Evolutionary conservation across 768 basidiomycete species (phyloP), one percentile per base, ranked within the genome.

Genomic region (Boletus reticuloceps): DNA sequence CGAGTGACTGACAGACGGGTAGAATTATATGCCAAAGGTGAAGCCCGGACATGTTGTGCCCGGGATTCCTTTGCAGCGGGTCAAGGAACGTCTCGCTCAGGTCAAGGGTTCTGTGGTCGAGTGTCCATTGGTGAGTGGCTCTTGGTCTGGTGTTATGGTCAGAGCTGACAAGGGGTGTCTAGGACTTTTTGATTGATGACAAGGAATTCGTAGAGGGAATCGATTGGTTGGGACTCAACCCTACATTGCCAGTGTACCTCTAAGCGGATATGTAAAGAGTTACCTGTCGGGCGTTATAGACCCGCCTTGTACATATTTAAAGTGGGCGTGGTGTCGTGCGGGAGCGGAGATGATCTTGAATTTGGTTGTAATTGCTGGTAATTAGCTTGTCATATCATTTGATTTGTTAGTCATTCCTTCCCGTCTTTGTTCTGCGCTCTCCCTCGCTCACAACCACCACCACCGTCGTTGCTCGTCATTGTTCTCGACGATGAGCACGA

Each of bases 181-280:
- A 91, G 89, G 87, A 93, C 69, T 94, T 94, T 79, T 75, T 94
- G 47, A 89, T 90, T 47, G 90, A 91, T 55, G 82, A 92, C 58
- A 84, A 82, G 61, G 83, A 82, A 2, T 83, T 93, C 46, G 82
- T 84, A 12, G 79, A 79, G 56, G 87, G 86, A 0, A 75, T 83
- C 1, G 86, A 89, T 51, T 93, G 91, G 91, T 74, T 67, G 17
- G 85, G 81, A 6, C 72, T 91, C 37, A 86, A 91, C 70, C 90
- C 90, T 5, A 85, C 87, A 3, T 72, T 93, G 51, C 89, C 89
- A 0, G 85, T 92, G 57, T 93, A 89, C 66, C 84, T 92, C 45
- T 39, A 19, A 42, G 38, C 37, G 34, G 29, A 14, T 53, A 56
- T 61, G 51, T 54, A 59, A 52, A 25, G 25, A 25, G 25, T 5